A percentile compares a stretch with the other conserved stretches of the same genome.
Evolutionary conservation across 371 early-diverging fungal species (phyloP).

Genomic region (Mortierella sp.): DNA sequence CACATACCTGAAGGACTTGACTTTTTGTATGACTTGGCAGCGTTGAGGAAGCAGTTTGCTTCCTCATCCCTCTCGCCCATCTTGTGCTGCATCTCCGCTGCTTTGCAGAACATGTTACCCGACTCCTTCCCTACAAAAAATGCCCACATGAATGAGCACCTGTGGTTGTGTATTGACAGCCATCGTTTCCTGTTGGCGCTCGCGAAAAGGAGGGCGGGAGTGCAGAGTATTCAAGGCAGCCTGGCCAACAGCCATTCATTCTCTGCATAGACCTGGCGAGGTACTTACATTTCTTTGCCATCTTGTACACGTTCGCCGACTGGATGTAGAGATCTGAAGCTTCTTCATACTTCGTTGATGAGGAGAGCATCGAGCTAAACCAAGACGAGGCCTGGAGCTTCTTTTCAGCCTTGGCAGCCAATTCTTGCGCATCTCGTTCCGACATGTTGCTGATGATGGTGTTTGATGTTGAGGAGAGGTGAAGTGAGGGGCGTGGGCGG

Average conservation of each 20-base stretch:
- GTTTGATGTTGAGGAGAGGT: background rate
- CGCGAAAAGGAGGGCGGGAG: too few relatives aligned
- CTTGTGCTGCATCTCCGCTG: slow-evolving; percentile 79
- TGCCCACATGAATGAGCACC: background rate
- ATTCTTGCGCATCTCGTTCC: slow-evolving; percentile 76
- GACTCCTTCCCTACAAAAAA: slow-evolving; percentile 83
- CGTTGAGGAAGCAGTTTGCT: slow-evolving; percentile 83
- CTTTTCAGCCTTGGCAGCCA: slow-evolving; percentile 81
- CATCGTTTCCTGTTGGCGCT: background rate
- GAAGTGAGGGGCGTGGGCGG: background rate
- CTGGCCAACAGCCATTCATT: too few relatives aligned
- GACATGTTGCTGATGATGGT: slow-evolving; percentile 61
- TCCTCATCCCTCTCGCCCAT: slow-evolving; percentile 86
- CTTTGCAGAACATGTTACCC: slow-evolving; percentile 88
- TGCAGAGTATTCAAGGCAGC: background rate
- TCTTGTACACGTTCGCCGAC: slow-evolving; percentile 92
- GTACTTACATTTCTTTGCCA: slow-evolving; percentile 83
- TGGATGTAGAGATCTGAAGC: slow-evolving; percentile 91
- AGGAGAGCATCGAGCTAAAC: slow-evolving; percentile 67
- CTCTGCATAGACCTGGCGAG: background rate
- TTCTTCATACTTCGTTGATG: slow-evolving; percentile 87
- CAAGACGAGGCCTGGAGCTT: slow-evolving; percentile 72
- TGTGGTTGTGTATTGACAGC: background rate
- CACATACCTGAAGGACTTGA: slow-evolving; percentile 76
- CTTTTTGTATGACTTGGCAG: slow-evolving; percentile 90